Evolutionary conservation across 2,329 filamentous ascomycete genomes (phyloP).

Genomic region (Aureobasidium sp.): DNA sequence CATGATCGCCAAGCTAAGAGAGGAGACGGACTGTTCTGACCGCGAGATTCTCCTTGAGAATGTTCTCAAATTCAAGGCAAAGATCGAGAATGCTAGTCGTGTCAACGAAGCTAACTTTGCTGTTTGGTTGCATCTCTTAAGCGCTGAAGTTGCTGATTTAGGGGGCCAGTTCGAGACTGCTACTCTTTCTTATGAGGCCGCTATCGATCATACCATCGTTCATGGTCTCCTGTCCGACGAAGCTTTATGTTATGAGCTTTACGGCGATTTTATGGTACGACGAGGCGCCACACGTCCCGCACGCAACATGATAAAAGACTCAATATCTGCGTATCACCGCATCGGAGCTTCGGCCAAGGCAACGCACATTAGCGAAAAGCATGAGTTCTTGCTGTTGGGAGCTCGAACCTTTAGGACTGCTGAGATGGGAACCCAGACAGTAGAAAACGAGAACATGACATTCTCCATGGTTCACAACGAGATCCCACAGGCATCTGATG

Average conservation of each 20-base stretch:
- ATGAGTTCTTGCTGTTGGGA: slow-evolving; percentile 59
- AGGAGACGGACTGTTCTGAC: slow-evolving; percentile 32
- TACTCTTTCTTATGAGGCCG: slow-evolving; percentile 60
- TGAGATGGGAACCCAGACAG: slow-evolving; percentile 63
- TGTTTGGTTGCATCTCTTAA: slow-evolving; percentile 60
- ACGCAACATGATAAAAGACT: slow-evolving; percentile 60
- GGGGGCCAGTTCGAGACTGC: slow-evolving; percentile 42
- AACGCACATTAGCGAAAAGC: slow-evolving; percentile 59
- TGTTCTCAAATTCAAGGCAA: slow-evolving; percentile 50
- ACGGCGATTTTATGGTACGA: slow-evolving; percentile 64
- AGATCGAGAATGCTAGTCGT: slow-evolving; percentile 57
- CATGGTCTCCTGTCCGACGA: slow-evolving; percentile 64
- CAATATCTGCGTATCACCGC: slow-evolving; percentile 60
- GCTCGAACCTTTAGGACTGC: slow-evolving; percentile 53
- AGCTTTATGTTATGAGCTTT: slow-evolving; percentile 64
- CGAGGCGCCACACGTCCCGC: slow-evolving; percentile 60
- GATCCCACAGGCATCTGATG: slow-evolving; percentile 34
- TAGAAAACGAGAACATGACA: slow-evolving; percentile 37
- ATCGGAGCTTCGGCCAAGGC: slow-evolving; percentile 64
- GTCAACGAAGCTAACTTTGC: slow-evolving; percentile 66
- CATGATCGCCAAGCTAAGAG: slow-evolving; percentile 35
- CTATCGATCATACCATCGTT: slow-evolving; percentile 62
- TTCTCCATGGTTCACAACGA: slow-evolving; percentile 41
- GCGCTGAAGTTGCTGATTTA: slow-evolving; percentile 59
- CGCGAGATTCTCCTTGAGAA: slow-evolving; percentile 46